phyloP scores from a whole-genome alignment of 768 basidiomycete species.

The Russula dissimulans region DNA sequence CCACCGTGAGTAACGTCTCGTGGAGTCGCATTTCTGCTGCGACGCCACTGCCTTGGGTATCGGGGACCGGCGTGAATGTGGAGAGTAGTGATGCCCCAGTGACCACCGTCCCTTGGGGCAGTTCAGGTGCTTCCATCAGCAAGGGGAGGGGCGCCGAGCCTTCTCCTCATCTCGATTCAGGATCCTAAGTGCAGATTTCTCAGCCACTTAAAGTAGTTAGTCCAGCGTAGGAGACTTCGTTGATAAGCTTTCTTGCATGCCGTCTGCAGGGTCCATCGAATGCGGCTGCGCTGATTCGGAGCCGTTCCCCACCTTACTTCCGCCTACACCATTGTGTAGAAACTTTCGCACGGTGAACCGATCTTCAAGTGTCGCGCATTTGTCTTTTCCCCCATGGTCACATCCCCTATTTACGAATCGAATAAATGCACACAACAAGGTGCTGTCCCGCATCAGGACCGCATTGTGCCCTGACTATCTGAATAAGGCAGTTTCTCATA shows the following conservation, averaged over 20 bases:
- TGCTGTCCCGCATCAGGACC: neutral
- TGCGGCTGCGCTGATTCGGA: neutral
- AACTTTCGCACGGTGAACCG: neutral
- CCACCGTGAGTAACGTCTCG: neutral
- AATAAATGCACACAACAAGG: neutral
- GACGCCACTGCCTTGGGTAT: constrained; percentile 20
- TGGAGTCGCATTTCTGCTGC: neutral
- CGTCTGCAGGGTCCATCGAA: constrained; percentile 3
- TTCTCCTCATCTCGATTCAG: neutral
- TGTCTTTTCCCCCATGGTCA: neutral
- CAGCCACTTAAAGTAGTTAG: constrained; percentile 11
- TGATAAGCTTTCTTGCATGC: constrained; percentile 6
- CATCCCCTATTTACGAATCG: neutral
- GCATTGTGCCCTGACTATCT: neutral
- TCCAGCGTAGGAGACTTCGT: neutral
- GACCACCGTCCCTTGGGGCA: constrained; percentile 9
- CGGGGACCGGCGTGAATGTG: constrained; percentile 2
- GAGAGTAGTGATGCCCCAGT: neutral
- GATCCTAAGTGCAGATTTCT: neutral
- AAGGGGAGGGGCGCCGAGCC: neutral
- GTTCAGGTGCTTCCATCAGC: constrained; percentile 3
- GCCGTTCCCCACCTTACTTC: neutral
- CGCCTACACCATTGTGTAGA: neutral
- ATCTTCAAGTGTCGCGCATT: too few relatives aligned
- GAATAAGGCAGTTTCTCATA: constrained; percentile 8